Conservation (phyloP, 1,139 yeast genomes). For the Saccharomycopsis hybrid region DNA sequence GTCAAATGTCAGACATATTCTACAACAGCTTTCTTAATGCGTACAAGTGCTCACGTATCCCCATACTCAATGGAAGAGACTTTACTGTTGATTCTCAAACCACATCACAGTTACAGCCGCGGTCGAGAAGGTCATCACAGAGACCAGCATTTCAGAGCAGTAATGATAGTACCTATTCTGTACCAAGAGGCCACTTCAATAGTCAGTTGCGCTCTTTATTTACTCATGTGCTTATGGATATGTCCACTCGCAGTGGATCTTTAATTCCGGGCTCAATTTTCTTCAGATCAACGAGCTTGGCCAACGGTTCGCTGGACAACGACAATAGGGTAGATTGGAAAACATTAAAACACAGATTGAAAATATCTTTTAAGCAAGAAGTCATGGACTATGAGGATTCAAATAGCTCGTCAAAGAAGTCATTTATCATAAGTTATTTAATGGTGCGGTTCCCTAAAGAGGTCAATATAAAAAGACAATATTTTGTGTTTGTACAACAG, state of each 20-base stretch:
- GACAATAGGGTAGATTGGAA: not conserved
- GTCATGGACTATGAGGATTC: not conserved
- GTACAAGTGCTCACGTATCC: constrained; percentile 6
- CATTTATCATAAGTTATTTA: constrained; percentile 5
- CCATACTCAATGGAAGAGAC: not conserved
- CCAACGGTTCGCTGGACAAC: too few species aligned
- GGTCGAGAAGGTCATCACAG: too few species aligned
- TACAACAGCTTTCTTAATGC: constrained; percentile 3
- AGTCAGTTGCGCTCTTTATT: not conserved
- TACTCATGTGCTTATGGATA: not conserved
- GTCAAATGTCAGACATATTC: constrained; percentile 9
- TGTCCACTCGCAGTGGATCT: not conserved
- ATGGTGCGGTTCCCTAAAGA: constrained; percentile 6
- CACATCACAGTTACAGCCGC: too few species aligned
- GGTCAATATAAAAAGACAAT: constrained; percentile 4
- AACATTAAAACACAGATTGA: not conserved
- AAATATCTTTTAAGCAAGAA: constrained; percentile 10
- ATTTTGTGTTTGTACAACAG: constrained; percentile 9
- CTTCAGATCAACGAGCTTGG: not conserved
- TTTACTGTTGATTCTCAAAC: not conserved
- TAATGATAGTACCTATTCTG: not conserved
- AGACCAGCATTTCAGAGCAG: not conserved
- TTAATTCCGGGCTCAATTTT: constrained; percentile 1
- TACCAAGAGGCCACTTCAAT: not conserved
- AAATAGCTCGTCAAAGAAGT: not conserved